Evolutionary conservation across 2,329 filamentous ascomycete genomes (phyloP), one percentile per base, ranked within the genome.

Genomic region (Pestalotiopsis sp.): DNA sequence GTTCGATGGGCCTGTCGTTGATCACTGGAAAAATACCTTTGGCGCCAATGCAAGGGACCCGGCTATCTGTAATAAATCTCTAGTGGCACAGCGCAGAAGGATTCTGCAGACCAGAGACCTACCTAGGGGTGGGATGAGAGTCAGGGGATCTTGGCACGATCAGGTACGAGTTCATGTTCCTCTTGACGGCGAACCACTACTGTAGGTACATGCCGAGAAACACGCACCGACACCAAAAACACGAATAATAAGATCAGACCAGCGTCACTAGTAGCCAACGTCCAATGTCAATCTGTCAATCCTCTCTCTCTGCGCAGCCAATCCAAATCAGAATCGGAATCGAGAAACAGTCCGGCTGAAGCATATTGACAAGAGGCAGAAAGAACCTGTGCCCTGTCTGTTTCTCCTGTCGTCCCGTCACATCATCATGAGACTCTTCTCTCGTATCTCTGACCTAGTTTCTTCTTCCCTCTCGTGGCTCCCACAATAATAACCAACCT

Each of bases 41-140:
- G 23, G 36, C 41, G 52, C 63, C 63, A 56, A 66, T 66, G 63
- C 63, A 66, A 66, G 63, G 63, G 20, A 66, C 49, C 63, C 63
- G 63, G 39, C 41, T 14, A 45, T 66, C 45, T 56, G 63, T 65
- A 39, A 56, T 65, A 39, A 56, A 27, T 49, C 52, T 36, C 11
- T 38, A n/a, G 31, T 36, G 31, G 31, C 60, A 39, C 36, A 14
- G 57, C 20, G n/a, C 57, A 60, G 57, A 52, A 14, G 27, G 39
- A 36, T 36, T 36, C 59, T 36, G 59, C 59, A 62, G 20, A 36
- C 45, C 20, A 23, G 20, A 23, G 20, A 23, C 20, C 20, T 23
- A 23, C 20, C n/a, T 49, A 49, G 45, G 45, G 45, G 45, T 49
- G 45, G 45, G 45, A 52, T 52, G 7, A 52, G 45, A 52, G 45